phyloP scores from a whole-genome alignment of 228 moss, liverwort and hornwort species.

The Sphagnum magellanicum region DNA sequence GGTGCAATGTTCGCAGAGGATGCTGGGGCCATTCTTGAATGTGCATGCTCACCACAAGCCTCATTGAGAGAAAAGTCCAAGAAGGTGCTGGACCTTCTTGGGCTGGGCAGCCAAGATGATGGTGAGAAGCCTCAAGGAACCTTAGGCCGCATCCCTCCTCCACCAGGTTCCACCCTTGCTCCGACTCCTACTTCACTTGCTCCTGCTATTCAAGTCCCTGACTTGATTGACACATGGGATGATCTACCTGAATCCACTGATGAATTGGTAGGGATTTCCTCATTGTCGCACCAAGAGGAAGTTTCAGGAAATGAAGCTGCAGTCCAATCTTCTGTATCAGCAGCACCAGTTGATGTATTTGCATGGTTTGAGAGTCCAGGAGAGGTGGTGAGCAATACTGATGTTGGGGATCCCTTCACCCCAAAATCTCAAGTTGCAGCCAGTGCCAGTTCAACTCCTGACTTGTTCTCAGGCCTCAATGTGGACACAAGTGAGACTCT shows the following conservation, averaged over 20 bases:
- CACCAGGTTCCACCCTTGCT: slow-evolving; percentile 17
- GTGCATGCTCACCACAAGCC: slow-evolving; percentile 80
- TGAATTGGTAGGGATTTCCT: slow-evolving; percentile 27
- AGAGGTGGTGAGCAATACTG: slow-evolving; percentile 9
- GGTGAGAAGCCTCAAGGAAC: slow-evolving; percentile 19
- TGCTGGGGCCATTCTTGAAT: slow-evolving; percentile 59
- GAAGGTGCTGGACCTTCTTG: slow-evolving; percentile 79
- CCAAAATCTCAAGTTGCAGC: slow-evolving; percentile 15
- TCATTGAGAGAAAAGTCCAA: slow-evolving; percentile 83
- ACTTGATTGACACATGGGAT: slow-evolving; percentile 77
- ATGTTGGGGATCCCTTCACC: slow-evolving; percentile 27
- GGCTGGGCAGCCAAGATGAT: slow-evolving; percentile 37
- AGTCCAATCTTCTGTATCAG: slow-evolving; percentile 13
- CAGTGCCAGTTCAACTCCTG: slow-evolving; percentile 14
- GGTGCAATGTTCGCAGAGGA: slow-evolving; percentile 78
- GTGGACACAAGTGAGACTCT: slow-evolving; percentile 25
- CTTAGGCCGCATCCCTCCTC: slow-evolving; percentile 11
- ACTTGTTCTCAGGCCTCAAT: slow-evolving; percentile 39
- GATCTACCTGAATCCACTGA: slow-evolving; percentile 22
- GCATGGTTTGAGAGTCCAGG: slow-evolving; percentile 27
- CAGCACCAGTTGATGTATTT: slow-evolving; percentile 23
- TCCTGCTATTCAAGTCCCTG: slow-evolving; percentile 56
- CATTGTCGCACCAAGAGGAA: slow-evolving; percentile 20
- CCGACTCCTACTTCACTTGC: slow-evolving; percentile 14
- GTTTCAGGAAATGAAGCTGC: slow-evolving; percentile 10